A percentile compares a stretch with the other conserved stretches of the same genome.
Conservation (phyloP, 2,329 filamentous ascomycete genomes). For the Fusarium buxicola region DNA sequence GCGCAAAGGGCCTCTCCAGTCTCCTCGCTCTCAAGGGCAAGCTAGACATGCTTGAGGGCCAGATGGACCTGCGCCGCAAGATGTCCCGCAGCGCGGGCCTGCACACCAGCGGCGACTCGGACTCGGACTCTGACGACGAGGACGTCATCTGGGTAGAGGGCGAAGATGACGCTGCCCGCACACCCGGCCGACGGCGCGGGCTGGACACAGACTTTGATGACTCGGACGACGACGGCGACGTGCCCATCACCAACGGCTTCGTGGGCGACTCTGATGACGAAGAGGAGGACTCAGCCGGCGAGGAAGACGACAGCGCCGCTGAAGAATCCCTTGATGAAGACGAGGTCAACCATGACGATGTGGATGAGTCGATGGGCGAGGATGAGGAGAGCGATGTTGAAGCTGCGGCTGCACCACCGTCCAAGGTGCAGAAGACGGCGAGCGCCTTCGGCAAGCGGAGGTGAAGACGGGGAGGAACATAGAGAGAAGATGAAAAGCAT, state of each 20-base stretch:
- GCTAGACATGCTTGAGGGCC: slow-evolving; percentile 91
- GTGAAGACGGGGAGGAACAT: slow-evolving; percentile 20
- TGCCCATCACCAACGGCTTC: slow-evolving; percentile 65
- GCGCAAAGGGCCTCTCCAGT: slow-evolving; percentile 83
- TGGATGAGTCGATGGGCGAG: slow-evolving; percentile 65
- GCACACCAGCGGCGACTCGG: slow-evolving; percentile 60
- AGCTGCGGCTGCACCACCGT: slow-evolving; percentile 55
- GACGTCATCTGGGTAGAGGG: slow-evolving; percentile 92
- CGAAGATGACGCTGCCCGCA: slow-evolving; percentile 76
- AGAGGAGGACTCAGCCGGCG: slow-evolving; percentile 60
- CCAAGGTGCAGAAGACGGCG: slow-evolving; percentile 53
- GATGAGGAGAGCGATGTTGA: slow-evolving; percentile 66
- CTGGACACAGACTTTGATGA: slow-evolving; percentile 58
- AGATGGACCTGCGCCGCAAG: slow-evolving; percentile 82
- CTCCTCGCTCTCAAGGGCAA: slow-evolving; percentile 93
- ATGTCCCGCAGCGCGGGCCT: slow-evolving; percentile 64
- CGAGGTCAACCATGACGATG: slow-evolving; percentile 70
- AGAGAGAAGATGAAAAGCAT: slow-evolving; percentile 17
- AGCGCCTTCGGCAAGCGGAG: slow-evolving; percentile 39
- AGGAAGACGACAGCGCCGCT: slow-evolving; percentile 56
- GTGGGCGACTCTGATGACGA: slow-evolving; percentile 71
- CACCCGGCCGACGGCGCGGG: slow-evolving; percentile 50
- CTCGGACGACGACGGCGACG: slow-evolving; percentile 67
- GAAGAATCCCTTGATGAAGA: slow-evolving; percentile 67
- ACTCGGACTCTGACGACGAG: slow-evolving; percentile 69